These are phyloP conservation scores for Perkinsus marinus DNA, from an alignment of 169 alveolate species.

Conservation along the genomic window DNA sequence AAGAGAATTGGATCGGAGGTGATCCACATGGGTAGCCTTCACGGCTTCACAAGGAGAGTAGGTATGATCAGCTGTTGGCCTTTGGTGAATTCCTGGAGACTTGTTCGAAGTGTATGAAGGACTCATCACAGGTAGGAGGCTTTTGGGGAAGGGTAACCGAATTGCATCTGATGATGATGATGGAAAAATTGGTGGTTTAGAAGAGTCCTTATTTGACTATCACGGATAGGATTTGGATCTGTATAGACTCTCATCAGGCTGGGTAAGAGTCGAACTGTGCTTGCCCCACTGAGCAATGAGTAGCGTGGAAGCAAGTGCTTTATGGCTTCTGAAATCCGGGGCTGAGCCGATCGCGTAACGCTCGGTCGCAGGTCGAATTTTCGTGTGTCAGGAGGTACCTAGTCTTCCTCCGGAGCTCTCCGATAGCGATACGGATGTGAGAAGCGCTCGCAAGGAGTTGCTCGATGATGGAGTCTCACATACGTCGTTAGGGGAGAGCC, in stretches of 20 bases:
- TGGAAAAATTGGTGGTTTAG: too few relatives aligned
- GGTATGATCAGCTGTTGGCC: background rate
- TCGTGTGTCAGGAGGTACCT: background rate
- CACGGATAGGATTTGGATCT: too few relatives aligned
- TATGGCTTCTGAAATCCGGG: too few relatives aligned
- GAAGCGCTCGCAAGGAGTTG: background rate
- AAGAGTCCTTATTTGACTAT: too few relatives aligned
- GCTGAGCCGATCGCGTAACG: too few relatives aligned
- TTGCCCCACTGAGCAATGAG: too few relatives aligned
- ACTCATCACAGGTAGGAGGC: background rate
- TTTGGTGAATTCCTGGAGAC: background rate
- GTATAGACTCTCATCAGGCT: too few relatives aligned
- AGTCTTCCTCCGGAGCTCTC: background rate
- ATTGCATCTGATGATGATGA: background rate
- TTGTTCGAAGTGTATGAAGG: background rate
- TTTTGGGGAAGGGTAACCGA: background rate
- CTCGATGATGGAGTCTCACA: background rate
- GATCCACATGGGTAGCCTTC: background rate
- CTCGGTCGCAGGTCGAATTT: background rate
- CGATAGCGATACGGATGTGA: background rate
- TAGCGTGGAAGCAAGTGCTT: too few relatives aligned
- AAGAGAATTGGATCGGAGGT: background rate
- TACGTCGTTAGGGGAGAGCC: too few relatives aligned
- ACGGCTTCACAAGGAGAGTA: background rate
- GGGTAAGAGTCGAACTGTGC: too few relatives aligned